A percentile compares a stretch with the other conserved stretches of the same genome.
Evolutionary conservation across 805 yeast genomes (phyloP).

Genomic region (Cyberlindnera americana): DNA sequence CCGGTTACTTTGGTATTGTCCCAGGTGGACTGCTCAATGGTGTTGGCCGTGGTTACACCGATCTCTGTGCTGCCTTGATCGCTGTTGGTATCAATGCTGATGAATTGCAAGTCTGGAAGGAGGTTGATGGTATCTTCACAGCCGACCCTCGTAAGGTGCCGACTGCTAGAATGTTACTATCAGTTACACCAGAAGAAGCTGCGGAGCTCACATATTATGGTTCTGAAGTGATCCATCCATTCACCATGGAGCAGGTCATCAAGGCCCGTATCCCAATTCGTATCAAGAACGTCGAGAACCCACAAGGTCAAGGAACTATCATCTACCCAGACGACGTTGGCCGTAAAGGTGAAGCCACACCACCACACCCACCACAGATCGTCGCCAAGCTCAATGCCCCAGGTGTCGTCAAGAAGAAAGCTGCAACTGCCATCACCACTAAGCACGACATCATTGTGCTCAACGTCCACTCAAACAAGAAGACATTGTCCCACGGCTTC

Average conservation of each 20-base stretch:
- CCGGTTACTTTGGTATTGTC: constrained; percentile 94
- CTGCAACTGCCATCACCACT: constrained; percentile 95
- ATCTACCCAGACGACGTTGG: constrained; percentile 90
- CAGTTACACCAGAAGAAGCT: constrained; percentile 98
- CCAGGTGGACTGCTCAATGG: constrained; percentile 93
- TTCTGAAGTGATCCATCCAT: constrained; percentile 96
- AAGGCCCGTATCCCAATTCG: constrained; percentile 94
- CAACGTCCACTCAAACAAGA: constrained; percentile 90
- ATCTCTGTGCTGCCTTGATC: constrained; percentile 92
- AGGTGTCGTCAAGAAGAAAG: constrained; percentile 43
- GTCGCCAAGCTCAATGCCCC: constrained; percentile 26
- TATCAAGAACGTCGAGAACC: constrained; percentile 93
- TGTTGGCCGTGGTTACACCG: constrained; percentile 97
- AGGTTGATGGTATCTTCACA: constrained; percentile 97
- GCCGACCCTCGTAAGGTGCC: constrained; percentile 98
- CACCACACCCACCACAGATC: constrained; percentile 88
- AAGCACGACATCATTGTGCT: constrained; percentile 89
- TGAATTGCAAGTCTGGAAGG: constrained; percentile 97
- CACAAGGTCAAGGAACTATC: constrained; percentile 88
- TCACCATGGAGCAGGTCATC: constrained; percentile 98
- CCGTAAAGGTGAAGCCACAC: constrained; percentile 82
- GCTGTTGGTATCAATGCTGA: constrained; percentile 93
- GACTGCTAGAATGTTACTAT: constrained; percentile 74
- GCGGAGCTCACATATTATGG: constrained; percentile 98
- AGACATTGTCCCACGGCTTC: constrained; percentile 91